Evolutionary conservation across 345 rosid genomes (phyloP), one percentile per base, ranked within the genome.

Genomic region (Moricandia moricandioides): DNA sequence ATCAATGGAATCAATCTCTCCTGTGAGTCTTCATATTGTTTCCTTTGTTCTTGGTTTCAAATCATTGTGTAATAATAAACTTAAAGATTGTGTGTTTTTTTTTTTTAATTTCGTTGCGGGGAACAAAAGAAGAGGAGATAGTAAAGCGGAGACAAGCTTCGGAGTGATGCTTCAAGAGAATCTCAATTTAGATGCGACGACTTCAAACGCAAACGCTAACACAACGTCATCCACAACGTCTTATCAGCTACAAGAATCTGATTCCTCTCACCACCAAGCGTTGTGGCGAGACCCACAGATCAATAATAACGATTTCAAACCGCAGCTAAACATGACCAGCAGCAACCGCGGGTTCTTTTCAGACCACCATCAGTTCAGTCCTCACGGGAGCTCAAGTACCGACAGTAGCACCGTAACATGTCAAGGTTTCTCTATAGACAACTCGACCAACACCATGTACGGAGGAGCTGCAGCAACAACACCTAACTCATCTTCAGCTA

Each of bases 1-100:
- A 89, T 78, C 97, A 92, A 31, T 92, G 99, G 98, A 89, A 88
- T 69, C 96, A 87, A 70, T 69, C 91, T n/a, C 81, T 92, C 68
- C 70, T 90, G 99, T 95, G 77, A 90, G 86, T 81, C 26, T 62
- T 40, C 2, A 4, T 35, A 11, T 10, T 13, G 27, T 39, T 27
- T 75, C n/a, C n/a, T n/a, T n/a, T n/a, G n/a, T n/a, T n/a, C 16
- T 54, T 17, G 37, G 11, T 69, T 67, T 49, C 29, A 18, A 29
- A 54, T 68, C 69, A n/a, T 54, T 62, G 37, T 51, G 11, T 49
- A 10, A 54, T 52, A 18, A 37, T 13, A 31, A 62, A 1, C 9
- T 13, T 69, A 37, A 55, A 7, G 8, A 29, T 59, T 24, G 31
- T 65, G 59, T 40, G 56, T 63, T 61, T 29, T 31, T 21, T 63